phyloP scores from a whole-genome alignment of 495 filamentous ascomycete species.

The Pyronema omphalodes region DNA sequence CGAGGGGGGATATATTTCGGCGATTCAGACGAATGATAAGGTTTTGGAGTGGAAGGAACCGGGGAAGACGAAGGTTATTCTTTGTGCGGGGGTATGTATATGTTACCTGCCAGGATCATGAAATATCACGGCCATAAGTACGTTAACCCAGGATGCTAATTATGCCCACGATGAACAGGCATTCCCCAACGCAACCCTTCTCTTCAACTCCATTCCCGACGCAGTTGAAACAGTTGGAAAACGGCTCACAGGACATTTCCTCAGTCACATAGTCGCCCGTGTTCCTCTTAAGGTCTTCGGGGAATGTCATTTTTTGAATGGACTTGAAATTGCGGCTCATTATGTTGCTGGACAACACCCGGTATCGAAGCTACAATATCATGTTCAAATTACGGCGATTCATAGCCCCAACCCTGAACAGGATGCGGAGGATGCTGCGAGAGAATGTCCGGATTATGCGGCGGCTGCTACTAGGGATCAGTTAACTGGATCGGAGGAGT shows the following conservation, averaged over 20 bases:
- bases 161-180: neutral
- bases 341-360: neutral
- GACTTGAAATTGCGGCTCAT: neutral
- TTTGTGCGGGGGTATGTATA: conserved; percentile 1
- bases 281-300: neutral
- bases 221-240: neutral
- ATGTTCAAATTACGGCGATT: conserved; percentile 3
- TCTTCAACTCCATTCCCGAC: conserved; percentile 1
- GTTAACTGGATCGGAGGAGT: neutral
- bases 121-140: no score
- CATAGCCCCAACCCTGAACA: neutral
- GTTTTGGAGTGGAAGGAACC: neutral
- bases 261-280: neutral
- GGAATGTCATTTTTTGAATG: neutral
- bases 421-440: neutral
- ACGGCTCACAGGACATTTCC: conserved; percentile 2
- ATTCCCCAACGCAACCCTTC: conserved; percentile 2
- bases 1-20: neutral
- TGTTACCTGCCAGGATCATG: neutral
- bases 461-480: neutral
- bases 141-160: neutral
- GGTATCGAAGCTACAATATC: neutral
- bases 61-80: conserved; percentile 2
- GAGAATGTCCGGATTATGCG: neutral
- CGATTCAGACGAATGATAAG: conserved; percentile 1